Conservation (phyloP, 441 rosid species). For the Syzygium syzygioides region DNA sequence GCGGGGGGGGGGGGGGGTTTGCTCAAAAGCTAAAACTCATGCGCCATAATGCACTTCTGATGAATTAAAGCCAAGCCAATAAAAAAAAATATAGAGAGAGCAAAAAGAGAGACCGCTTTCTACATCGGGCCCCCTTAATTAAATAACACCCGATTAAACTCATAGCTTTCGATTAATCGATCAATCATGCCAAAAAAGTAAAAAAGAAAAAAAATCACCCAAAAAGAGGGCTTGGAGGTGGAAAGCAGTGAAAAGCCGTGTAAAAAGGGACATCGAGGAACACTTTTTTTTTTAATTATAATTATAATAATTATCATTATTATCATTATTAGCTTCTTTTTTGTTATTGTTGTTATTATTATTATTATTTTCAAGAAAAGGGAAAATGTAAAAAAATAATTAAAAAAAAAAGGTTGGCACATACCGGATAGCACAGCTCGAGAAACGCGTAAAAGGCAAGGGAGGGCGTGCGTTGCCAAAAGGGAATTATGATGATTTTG, state of each 20-base stretch:
- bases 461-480: slow-evolving; percentile 69
- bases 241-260: background rate
- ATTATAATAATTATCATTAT: background rate
- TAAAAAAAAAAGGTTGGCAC: background rate
- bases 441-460: slow-evolving; percentile 62
- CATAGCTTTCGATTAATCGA: background rate
- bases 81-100: background rate
- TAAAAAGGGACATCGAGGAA: background rate
- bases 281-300: background rate
- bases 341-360: background rate
- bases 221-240: background rate
- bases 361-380: background rate
- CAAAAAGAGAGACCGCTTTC: background rate
- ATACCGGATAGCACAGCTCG: background rate
- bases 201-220: background rate
- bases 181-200: background rate
- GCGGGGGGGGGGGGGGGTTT: background rate
- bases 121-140: background rate
- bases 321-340: background rate
- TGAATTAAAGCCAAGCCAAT: background rate
- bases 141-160: background rate
- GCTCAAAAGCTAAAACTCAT: background rate
- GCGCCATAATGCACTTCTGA: background rate
- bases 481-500: slow-evolving; percentile 27
- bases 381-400: background rate